Evolutionary conservation across 192 early-diverging fungal genomes (phyloP), one percentile per base, ranked within the genome.

Genomic region (Coemansia sp.): DNA sequence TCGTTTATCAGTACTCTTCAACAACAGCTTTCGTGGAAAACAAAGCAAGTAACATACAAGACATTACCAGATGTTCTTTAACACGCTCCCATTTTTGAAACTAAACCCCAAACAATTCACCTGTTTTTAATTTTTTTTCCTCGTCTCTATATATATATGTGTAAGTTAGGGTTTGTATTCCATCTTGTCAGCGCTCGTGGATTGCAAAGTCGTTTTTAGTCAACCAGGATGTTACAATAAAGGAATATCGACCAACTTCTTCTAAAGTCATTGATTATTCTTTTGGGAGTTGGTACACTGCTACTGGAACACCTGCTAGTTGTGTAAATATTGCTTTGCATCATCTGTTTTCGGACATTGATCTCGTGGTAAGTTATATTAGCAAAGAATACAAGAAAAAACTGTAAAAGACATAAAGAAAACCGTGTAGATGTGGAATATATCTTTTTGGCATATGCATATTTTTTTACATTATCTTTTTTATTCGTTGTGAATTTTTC

Each of bases 331-430:
- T 64, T 46, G 54, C 61, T n/a, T 15, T 63, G 33, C 47, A 55
- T 46, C 49, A 64, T 37, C 43, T 64, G 28, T 57, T 57, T 11
- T 17, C 61, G 20, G 61, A 57, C 29, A 56, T 64, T 41, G 54
- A 64, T 39, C 49, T 64, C 26, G 61, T 64, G 61, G 60, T 64
- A 50, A 18, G 60, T 62, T n/a, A n/a, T n/a, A n/a, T n/a, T n/a
- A n/a, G n/a, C n/a, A n/a, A n/a, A n/a, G n/a, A n/a, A n/a, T n/a
- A n/a, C n/a, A n/a, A n/a, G 44, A 23, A 45, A 15, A n/a, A 18
- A 2, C 7, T 13, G 9, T 25, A 25, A 28, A 0, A 2, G 5
- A n/a, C 20, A 25, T 25, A 43, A 7, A 4, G 4, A 25, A 18
- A 24, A 24, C 13, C 28, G 28, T 45, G 3, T 4, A 15, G 14